These are phyloP conservation scores for Rhizoctonia solani DNA, from an alignment of 1,284 basidiomycete species.

Conservation along the genomic window DNA sequence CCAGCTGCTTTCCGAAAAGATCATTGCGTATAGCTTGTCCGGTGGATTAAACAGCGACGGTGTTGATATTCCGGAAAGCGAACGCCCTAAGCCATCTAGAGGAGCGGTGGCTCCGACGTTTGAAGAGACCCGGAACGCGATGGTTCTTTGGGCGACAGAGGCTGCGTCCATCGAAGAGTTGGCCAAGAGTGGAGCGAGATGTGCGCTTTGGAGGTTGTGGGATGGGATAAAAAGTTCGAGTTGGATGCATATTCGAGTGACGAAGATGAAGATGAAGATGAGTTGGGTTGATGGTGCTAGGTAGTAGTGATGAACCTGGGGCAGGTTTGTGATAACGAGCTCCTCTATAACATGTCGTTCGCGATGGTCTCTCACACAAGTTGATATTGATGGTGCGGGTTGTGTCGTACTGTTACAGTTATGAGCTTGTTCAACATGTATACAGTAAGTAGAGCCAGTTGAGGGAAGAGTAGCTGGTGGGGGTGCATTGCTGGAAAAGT, in stretches of 20 bases:
- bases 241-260: no score
- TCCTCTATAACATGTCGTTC: no score
- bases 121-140: constrained; percentile 6
- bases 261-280: background rate
- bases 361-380: no score
- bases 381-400: no score
- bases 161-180: constrained; percentile 2
- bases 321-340: no score
- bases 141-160: constrained; percentile 21
- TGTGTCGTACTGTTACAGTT: no score
- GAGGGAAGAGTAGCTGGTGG: no score
- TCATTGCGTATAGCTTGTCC: constrained; percentile 9
- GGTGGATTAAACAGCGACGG: background rate
- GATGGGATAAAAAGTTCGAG: constrained; percentile 17
- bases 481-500: no score
- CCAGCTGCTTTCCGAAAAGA: background rate
- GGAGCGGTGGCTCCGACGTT: background rate
- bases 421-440: no score
- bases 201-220: background rate
- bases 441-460: no score
- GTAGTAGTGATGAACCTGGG: background rate
- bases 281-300: background rate
- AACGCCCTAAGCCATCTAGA: background rate
- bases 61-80: background rate
- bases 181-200: constrained; percentile 2